Conservation (phyloP, 2,329 filamentous ascomycete genomes). For the Microthyrium microscopicum region DNA sequence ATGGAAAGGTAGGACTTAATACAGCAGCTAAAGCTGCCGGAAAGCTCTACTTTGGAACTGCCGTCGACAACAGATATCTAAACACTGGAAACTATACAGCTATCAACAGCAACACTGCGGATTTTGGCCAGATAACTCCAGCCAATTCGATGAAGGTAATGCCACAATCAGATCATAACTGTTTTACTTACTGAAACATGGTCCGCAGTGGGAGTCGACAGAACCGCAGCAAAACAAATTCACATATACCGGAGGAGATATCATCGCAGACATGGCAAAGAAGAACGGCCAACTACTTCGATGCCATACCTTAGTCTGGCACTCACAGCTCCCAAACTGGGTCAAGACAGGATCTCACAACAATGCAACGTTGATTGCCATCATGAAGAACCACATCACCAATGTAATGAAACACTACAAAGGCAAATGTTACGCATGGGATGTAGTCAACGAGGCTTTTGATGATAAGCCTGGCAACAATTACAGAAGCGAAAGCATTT, state of each 20-base stretch:
- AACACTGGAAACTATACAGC: neutral
- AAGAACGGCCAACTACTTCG: constrained; percentile 42
- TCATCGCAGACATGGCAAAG: constrained; percentile 40
- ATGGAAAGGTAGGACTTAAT: no score
- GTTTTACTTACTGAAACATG: neutral
- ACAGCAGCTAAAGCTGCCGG: constrained; percentile 1
- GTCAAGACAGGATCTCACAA: neutral
- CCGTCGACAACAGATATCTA: neutral
- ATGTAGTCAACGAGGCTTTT: constrained; percentile 26
- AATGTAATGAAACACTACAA: constrained; percentile 21
- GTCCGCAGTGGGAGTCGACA: constrained; percentile 36
- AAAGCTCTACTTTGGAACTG: constrained; percentile 7
- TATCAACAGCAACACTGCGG: constrained; percentile 1
- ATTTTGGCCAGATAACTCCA: constrained; percentile 7
- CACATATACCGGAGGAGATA: constrained; percentile 40
- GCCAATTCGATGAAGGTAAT: constrained; percentile 8
- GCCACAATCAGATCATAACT: neutral
- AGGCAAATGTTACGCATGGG: constrained; percentile 22
- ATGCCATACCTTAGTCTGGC: constrained; percentile 30
- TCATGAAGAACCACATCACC: constrained; percentile 17
- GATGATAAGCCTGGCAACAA: constrained; percentile 31
- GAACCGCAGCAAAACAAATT: constrained; percentile 33
- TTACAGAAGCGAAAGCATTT: constrained; percentile 25
- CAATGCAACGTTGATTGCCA: neutral
- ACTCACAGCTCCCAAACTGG: constrained; percentile 4